Base-by-base conservation (phyloP, 306 rosid species). In the Cicer yamashitae region DNA sequence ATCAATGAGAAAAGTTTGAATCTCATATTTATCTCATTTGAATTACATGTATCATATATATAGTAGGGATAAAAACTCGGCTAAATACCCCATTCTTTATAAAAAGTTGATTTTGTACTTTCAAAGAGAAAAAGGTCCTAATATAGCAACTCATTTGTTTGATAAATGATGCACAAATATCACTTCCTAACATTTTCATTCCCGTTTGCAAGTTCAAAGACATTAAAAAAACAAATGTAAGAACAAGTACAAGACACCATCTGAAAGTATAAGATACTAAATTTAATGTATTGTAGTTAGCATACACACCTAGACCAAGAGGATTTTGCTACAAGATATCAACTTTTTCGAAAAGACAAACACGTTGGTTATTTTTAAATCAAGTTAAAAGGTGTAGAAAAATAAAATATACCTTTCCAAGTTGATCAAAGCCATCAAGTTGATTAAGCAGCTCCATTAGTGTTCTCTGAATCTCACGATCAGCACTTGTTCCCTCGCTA, bases 391-490 rank as follows among this genome's bases (percentile, higher is more conserved):
- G 20, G 59, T 63, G 30, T 62, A 48, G 58, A 10, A 7, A 40
- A 75, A 61, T 56, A 52, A 53, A 37, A 48, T 22, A 60, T 89
- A 94, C 99, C 99, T 96, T 90, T 70, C 98, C 99, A 69, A 89
- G 91, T 67, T 92, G 91, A 90, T 96, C 98, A 87, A 96, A 96
- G 41, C 99, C 99, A 81, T 96, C 99, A 54, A 96, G 89, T 83
- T 96, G 99, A 84, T 96, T 92, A 77, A 92, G 98, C 68, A 96
- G 78, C 83, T 96, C 99, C 98, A 96, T 90, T 43, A 96, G 81
- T 7, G 99, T 96, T 81, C 99, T 88, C 57, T 96, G 99, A 83
- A 96, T 90, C 83, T 96, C 99, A 78, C 99, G 96, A 76, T 96
- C 99, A 3, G 96, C 96, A 82, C 99, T 92, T 61, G 98, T 96